These are phyloP conservation scores for Arthrobotrys musiformis DNA, from an alignment of 2,329 filamentous ascomycete genomes.

Conservation along the genomic window DNA sequence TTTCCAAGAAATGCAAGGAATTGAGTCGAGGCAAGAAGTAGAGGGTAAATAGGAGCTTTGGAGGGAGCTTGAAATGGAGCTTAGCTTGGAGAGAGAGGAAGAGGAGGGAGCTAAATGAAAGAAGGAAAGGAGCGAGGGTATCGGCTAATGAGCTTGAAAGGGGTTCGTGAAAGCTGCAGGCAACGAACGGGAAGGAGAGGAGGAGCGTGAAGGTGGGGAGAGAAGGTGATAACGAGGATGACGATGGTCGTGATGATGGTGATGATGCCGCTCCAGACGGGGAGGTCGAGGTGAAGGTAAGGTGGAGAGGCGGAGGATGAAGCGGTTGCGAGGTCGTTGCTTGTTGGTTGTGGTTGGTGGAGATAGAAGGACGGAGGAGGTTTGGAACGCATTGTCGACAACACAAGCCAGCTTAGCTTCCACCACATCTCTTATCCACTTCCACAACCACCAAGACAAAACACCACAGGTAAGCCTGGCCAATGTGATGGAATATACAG, in stretches of 20 bases:
- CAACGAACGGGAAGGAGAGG: background rate
- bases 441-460: background rate
- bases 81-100: background rate
- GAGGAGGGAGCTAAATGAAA: constrained; percentile 56
- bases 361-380: background rate
- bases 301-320: background rate
- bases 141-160: constrained; percentile 20
- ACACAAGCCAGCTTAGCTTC: too few relatives aligned
- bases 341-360: background rate
- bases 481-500: background rate
- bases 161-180: constrained; percentile 12
- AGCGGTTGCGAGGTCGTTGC: background rate
- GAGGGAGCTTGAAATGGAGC: constrained; percentile 57
- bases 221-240: background rate
- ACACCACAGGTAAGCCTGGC: background rate
- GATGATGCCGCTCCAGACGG: background rate
- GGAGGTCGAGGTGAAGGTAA: background rate
- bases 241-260: background rate
- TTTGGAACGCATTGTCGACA: constrained; percentile 1
- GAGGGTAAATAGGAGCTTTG: constrained; percentile 18
- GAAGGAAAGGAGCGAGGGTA: constrained; percentile 15
- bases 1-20: background rate
- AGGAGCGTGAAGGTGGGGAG: background rate
- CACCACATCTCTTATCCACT: background rate
- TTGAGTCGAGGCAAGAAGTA: background rate